Evolutionary conservation across 2,329 filamentous ascomycete genomes (phyloP), one percentile per base, ranked within the genome.

Genomic region (Fonsecaea erecta): DNA sequence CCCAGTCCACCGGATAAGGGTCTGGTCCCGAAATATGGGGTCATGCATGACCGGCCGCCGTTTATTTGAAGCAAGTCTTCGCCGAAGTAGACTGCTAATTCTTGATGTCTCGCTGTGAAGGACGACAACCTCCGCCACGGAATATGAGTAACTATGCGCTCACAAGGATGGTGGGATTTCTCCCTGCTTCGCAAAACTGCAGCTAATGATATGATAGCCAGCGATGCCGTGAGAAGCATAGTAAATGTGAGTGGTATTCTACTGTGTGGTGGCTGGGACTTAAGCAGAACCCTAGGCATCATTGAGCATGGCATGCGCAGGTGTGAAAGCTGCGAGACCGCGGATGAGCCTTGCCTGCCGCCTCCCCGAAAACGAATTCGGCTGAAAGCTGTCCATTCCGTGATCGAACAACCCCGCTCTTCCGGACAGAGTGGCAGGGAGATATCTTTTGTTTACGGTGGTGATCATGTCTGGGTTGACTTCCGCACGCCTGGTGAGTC

Each of bases 71-170:
- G 43, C n/a, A 48, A 48, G 9, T 48, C 43, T 48, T 48, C 43
- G 43, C 43, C 43, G 43, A 48, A 48, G 18, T 24, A 2, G 43
- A 21, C 43, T 48, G 21, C 43, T 48, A 18, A 48, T 48, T 21
- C n/a, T 24, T 32, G 26, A 28, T 52, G 51, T 52, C 30, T 32
- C 5, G 6, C 6, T 9, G 30, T 12, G 30, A 21, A 53, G 26
- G 51, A 18, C 18, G 30, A 30, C 30, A 14, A 53, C n/a, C 7
- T 21, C 26, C 6, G 32, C 26, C 26, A 18, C 14, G 16, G 51
- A 28, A 53, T 21, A 53, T 32, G 51, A 53, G 18, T 24, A 53
- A 26, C 51, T n/a, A 53, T 53, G 51, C 51, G 51, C 51, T 53
- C 51, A 32, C 51, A 32, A 53, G 51, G 51, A 30, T 53, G 51